Conservation (phyloP, 2,329 filamentous ascomycete genomes). For the Ceratocystis eucalypticola region DNA sequence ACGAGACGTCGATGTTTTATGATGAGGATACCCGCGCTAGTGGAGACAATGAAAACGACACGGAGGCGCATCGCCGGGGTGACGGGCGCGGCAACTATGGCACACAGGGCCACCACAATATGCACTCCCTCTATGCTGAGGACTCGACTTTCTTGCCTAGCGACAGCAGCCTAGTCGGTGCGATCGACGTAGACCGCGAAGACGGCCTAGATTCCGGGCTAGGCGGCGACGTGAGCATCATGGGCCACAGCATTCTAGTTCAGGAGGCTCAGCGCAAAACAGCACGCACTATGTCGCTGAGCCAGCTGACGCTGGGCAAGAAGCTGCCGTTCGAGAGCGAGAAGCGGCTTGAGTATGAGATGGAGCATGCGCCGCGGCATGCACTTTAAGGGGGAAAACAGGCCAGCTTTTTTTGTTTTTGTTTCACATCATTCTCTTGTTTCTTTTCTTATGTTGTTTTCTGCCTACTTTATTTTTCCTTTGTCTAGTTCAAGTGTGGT, state of each 20-base stretch:
- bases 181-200: conserved; percentile 22
- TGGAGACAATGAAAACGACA: conserved; percentile 20
- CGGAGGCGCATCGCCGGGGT: background rate
- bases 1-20: background rate
- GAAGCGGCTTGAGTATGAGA: conserved; percentile 19
- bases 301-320: conserved; percentile 41
- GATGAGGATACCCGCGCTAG: background rate
- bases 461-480: background rate
- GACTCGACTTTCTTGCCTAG: conserved; percentile 16
- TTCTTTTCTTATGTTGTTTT: conserved; percentile 1
- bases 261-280: conserved; percentile 34
- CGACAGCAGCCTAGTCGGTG: conserved; percentile 5
- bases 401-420: background rate
- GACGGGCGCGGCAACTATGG: background rate
- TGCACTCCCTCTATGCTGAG: conserved; percentile 21
- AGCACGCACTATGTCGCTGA: conserved; percentile 50
- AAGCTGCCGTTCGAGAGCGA: conserved; percentile 20
- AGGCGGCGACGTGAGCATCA: background rate
- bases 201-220: background rate
- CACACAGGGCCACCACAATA: conserved; percentile 27
- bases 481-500: background rate
- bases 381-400: conserved; percentile 1
- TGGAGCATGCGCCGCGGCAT: conserved; percentile 22
- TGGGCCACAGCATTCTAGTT: background rate
- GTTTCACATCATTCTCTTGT: background rate